These are phyloP conservation scores for Termitomyces sp. DNA, from an alignment of 768 basidiomycete genomes.

Conservation along the genomic window DNA sequence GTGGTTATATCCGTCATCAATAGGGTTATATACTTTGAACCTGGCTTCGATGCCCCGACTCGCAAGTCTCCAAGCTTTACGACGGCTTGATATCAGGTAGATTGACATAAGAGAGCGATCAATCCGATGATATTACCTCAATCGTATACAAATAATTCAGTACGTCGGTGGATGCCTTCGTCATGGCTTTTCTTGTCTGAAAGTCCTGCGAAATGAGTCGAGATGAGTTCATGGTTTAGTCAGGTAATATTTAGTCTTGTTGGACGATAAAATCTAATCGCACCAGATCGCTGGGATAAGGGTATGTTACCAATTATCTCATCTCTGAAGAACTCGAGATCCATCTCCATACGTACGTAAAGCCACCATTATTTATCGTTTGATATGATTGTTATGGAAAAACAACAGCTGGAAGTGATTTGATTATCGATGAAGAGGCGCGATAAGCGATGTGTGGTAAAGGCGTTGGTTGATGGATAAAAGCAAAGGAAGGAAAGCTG, in stretches of 20 bases:
- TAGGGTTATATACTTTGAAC: background rate
- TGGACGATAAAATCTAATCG: slow-evolving; percentile 4
- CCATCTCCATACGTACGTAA: no score
- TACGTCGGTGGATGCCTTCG: background rate
- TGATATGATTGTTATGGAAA: background rate
- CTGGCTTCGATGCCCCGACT: slow-evolving; percentile 7
- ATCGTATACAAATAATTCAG: background rate
- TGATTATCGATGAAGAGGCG: slow-evolving; percentile 16
- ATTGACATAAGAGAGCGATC: background rate
- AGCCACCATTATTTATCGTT: background rate
- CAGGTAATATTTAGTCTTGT: no score
- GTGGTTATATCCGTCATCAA: slow-evolving; percentile 4
- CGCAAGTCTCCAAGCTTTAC: slow-evolving; percentile 1
- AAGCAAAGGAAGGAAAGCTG: background rate
- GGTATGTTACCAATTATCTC: background rate
- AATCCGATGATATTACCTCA: no score
- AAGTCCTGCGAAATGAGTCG: background rate
- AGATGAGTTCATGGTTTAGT: no score
- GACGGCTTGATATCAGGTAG: background rate
- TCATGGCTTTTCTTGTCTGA: background rate
- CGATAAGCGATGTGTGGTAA: slow-evolving; percentile 2
- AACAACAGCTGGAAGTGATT: slow-evolving; percentile 7
- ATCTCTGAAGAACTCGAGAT: slow-evolving; percentile 11
- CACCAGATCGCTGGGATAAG: background rate
- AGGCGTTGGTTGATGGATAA: background rate